These are phyloP conservation scores for Zygosaccharomyces sapae DNA, from an alignment of 1,139 yeast genomes.

Conservation along the genomic window DNA sequence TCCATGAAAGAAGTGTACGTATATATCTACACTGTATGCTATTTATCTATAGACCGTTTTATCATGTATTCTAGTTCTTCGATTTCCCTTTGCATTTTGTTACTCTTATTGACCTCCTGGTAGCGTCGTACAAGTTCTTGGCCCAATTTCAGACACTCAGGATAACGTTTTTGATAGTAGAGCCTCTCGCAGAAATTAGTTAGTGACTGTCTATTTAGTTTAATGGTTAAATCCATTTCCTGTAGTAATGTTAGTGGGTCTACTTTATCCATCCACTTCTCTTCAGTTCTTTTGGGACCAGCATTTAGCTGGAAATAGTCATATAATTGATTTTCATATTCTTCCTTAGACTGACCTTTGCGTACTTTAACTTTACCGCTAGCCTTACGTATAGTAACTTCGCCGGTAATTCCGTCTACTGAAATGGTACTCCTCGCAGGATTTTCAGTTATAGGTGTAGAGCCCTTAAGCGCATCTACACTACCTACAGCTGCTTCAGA, in stretches of 20 bases:
- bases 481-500: slow-evolving; percentile 4
- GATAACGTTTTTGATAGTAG: slow-evolving; percentile 47
- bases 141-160: slow-evolving; percentile 42
- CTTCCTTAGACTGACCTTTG: slow-evolving; percentile 56
- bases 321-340: slow-evolving; percentile 43
- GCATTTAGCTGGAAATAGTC: slow-evolving; percentile 38
- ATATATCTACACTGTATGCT: no score
- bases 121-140: slow-evolving; percentile 35
- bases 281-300: slow-evolving; percentile 53
- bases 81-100: slow-evolving; percentile 44
- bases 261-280: slow-evolving; percentile 41
- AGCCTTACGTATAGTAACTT: slow-evolving; percentile 38
- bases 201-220: slow-evolving; percentile 30
- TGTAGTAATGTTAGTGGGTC: slow-evolving; percentile 15
- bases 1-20: no score
- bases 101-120: slow-evolving; percentile 32
- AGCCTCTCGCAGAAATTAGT: slow-evolving; percentile 40
- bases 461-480: not conserved
- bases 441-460: not conserved
- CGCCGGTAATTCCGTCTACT: slow-evolving; percentile 24
- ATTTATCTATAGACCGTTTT: slow-evolving; percentile 36
- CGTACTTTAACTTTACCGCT: slow-evolving; percentile 42
- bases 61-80: slow-evolving; percentile 45
- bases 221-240: slow-evolving; percentile 17
- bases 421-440: slow-evolving; percentile 22